Evolutionary conservation across 192 early-diverging fungal genomes (phyloP), one percentile per base, ranked within the genome.

Genomic region (Entomortierella parvispora): DNA sequence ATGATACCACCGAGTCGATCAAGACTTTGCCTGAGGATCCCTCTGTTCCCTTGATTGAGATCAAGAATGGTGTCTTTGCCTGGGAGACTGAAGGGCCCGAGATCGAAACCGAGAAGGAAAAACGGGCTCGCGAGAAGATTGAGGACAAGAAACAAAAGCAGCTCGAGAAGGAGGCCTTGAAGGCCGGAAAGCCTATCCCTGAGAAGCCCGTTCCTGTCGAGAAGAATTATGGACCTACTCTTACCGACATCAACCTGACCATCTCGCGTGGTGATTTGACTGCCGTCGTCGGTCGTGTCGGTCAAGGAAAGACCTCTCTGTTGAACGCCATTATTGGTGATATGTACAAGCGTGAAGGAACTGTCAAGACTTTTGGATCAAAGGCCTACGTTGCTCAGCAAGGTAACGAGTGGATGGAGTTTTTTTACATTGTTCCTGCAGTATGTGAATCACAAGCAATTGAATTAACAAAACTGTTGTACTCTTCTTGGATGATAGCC

Each of bases 291-390:
- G 81, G 76, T 15, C 53, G 64, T 28, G 70, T 82, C 18, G 76
- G 81, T 1, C 72, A 77, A 15, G 87, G 87, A 17, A 88, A 88
- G 56, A 84, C 90, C n/a, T 86, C 80, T 2, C 46, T 83, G 32
- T 33, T 83, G 10, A 79, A 58, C 4, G 66, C 70, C 18, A 68
- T 97, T 10, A 82, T 98, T 15, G 95, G 95, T 22, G 97, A 99
- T 71, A 97, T 96, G 94, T 87, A 91, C 64, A 87, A 83, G 51
- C 46, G 81, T 5, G 25, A 46, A 14, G 94, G 93, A 44, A 71
- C 80, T 9, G 92, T 96, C 14, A 76, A 63, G 18, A 59, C 97
- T 6, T 83, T 87, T 31, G 87, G 85, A 34, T 53, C 71, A 7
- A 69, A 93, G 12, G 91, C 93, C 3, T 94, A 94, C 77, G 92